A percentile compares a stretch with the other conserved stretches of the same genome.
These are phyloP conservation scores for Rosa chinensis DNA, from an alignment of 306 rosid species.

Conservation along the genomic window DNA sequence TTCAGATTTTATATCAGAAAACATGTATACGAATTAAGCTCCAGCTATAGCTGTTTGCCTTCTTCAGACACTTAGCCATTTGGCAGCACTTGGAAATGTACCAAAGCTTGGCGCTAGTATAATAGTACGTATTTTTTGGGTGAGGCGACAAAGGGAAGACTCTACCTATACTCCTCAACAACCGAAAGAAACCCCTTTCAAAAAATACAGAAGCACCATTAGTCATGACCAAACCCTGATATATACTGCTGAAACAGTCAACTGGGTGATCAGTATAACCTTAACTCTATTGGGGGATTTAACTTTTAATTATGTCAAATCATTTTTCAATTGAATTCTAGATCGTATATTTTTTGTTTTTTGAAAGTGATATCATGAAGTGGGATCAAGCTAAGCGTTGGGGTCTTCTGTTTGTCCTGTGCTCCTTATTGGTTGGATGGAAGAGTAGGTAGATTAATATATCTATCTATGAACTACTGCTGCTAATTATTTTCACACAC, in stretches of 20 bases:
- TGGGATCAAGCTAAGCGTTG: constrained; percentile 39
- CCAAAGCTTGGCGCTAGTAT: neutral
- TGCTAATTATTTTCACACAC: neutral
- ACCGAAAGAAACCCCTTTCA: constrained; percentile 24
- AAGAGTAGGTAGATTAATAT: constrained; percentile 24
- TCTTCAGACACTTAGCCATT: constrained; percentile 22
- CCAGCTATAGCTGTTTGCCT: neutral
- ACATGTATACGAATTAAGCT: neutral
- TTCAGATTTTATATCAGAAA: neutral
- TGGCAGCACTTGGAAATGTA: constrained; percentile 28
- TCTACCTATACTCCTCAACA: constrained; percentile 29
- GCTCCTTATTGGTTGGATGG: constrained; percentile 20
- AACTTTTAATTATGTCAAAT: constrained; percentile 10
- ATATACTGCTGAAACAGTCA: constrained; percentile 23
- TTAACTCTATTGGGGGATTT: neutral
- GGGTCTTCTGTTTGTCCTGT: constrained; percentile 12
- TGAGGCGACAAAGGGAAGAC: constrained; percentile 38
- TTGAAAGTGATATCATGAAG: constrained; percentile 32
- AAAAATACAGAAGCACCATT: neutral
- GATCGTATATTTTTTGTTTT: neutral
- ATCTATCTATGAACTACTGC: neutral
- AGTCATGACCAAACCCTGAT: constrained; percentile 11
- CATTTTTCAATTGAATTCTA: constrained; percentile 33
- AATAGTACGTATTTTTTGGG: neutral
- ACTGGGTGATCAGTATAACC: constrained; percentile 29